Evolutionary conservation across 345 rosid species (phyloP).

Genomic region (Melaleuca quinquenervia): DNA sequence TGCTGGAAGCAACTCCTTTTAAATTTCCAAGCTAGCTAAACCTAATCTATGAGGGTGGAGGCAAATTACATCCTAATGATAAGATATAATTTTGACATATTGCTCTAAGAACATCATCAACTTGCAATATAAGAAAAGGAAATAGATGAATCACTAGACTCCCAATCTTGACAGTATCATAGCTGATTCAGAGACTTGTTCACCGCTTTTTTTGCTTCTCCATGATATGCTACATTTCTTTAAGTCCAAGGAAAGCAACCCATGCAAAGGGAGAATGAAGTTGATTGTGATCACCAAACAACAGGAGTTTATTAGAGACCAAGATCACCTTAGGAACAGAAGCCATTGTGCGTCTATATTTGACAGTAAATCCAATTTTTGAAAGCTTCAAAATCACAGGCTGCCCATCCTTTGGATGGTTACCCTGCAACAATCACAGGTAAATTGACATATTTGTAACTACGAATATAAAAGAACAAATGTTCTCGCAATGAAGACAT

Average conservation of each 20-base stretch:
- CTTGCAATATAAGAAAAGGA: background rate
- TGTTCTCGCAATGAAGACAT: slow-evolving; percentile 5
- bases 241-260: background rate
- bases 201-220: background rate
- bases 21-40: background rate
- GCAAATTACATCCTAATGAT: background rate
- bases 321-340: slow-evolving; percentile 72
- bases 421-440: background rate
- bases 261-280: background rate
- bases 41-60: background rate
- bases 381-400: slow-evolving; percentile 61
- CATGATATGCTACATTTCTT: background rate
- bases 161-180: background rate
- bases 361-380: slow-evolving; percentile 53
- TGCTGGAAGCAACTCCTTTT: background rate
- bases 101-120: background rate
- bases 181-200: background rate
- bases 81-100: background rate
- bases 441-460: background rate
- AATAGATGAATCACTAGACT: background rate
- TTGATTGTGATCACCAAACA: background rate
- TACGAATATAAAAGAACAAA: background rate
- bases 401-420: slow-evolving; percentile 75
- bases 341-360: slow-evolving; percentile 67
- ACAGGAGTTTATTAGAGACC: background rate